These are phyloP conservation scores for Wickerhamomyces kurtzmanii DNA, from an alignment of 805 yeast genomes.

Conservation along the genomic window DNA sequence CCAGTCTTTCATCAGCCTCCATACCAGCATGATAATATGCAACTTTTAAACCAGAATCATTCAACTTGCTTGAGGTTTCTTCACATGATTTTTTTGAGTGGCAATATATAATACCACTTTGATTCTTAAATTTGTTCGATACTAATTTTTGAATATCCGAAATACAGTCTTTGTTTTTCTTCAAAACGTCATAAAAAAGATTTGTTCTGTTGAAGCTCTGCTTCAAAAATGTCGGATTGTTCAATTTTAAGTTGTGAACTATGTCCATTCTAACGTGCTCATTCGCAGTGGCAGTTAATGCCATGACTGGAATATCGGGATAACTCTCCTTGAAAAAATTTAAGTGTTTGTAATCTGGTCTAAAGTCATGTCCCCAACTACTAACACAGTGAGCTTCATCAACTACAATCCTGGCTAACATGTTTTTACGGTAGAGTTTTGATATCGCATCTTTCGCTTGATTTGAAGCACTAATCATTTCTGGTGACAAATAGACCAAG, in stretches of 20 bases:
- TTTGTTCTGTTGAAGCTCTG: slow-evolving; percentile 92
- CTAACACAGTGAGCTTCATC: slow-evolving; percentile 99
- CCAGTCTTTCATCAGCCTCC: slow-evolving; percentile 61
- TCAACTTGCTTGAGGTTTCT: slow-evolving; percentile 55
- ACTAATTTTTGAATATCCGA: slow-evolving; percentile 55
- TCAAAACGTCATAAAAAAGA: slow-evolving; percentile 65
- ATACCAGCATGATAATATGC: slow-evolving; percentile 94
- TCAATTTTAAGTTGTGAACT: slow-evolving; percentile 61
- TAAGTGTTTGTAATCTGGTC: slow-evolving; percentile 89
- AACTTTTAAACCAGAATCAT: slow-evolving; percentile 51
- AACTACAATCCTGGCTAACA: slow-evolving; percentile 78
- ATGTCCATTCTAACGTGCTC: slow-evolving; percentile 84
- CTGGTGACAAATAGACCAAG: slow-evolving; percentile 85
- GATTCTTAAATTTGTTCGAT: slow-evolving; percentile 34
- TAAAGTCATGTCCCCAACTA: slow-evolving; percentile 97
- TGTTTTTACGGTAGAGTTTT: slow-evolving; percentile 39
- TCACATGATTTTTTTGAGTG: slow-evolving; percentile 88
- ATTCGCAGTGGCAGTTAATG: slow-evolving; percentile 95
- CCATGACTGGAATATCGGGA: slow-evolving; percentile 86
- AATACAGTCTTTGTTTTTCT: slow-evolving; percentile 45
- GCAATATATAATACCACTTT: slow-evolving; percentile 88
- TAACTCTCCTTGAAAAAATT: slow-evolving; percentile 61
- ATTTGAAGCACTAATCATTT: slow-evolving; percentile 74
- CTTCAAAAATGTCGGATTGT: slow-evolving; percentile 55
- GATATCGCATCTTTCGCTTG: slow-evolving; percentile 58